Percentiles rank a stretch among this genome's conserved stretches.
Conservation (phyloP, 139 green algal species). For the Coelastrella sp. region DNA sequence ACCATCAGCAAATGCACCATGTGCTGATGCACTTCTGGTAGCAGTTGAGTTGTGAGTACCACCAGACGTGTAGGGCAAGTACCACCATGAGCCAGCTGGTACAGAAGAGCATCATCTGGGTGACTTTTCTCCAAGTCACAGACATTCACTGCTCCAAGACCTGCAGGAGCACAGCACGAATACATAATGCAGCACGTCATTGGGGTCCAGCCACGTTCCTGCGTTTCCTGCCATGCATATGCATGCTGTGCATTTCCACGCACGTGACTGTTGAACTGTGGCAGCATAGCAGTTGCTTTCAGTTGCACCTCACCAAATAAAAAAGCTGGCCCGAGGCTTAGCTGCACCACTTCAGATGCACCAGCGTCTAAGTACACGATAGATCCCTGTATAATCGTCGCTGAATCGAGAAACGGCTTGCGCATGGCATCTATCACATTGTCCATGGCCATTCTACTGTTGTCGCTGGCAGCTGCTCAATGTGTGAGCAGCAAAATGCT, state of each 20-base stretch:
- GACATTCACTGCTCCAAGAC: constrained; percentile 59
- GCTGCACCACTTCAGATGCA: constrained; percentile 53
- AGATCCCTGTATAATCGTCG: constrained; percentile 41
- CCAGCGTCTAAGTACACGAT: constrained; percentile 64
- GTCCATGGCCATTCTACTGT: constrained; percentile 9
- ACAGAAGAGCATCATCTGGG: constrained; percentile 57
- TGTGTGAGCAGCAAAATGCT: too few relatives aligned
- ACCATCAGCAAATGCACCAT: constrained; percentile 57
- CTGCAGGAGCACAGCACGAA: constrained; percentile 20
- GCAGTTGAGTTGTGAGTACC: constrained; percentile 56
- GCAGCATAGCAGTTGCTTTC: not conserved
- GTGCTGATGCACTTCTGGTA: constrained; percentile 52
- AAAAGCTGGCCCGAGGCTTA: constrained; percentile 55
- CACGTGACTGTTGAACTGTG: too few relatives aligned
- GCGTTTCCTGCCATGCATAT: too few relatives aligned
- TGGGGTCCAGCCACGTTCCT: not conserved
- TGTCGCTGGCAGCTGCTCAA: not conserved
- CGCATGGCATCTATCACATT: constrained; percentile 26
- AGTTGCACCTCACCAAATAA: constrained; percentile 49
- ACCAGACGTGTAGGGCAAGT: constrained; percentile 26
- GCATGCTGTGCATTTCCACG: not conserved
- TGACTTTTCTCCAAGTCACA: constrained; percentile 54
- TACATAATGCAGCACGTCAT: not conserved
- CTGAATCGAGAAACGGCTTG: constrained; percentile 49
- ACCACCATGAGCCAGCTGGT: not conserved